Evolutionary conservation across 225 moss, liverwort and hornwort species (phyloP).

Genomic region (Asterella californica): DNA sequence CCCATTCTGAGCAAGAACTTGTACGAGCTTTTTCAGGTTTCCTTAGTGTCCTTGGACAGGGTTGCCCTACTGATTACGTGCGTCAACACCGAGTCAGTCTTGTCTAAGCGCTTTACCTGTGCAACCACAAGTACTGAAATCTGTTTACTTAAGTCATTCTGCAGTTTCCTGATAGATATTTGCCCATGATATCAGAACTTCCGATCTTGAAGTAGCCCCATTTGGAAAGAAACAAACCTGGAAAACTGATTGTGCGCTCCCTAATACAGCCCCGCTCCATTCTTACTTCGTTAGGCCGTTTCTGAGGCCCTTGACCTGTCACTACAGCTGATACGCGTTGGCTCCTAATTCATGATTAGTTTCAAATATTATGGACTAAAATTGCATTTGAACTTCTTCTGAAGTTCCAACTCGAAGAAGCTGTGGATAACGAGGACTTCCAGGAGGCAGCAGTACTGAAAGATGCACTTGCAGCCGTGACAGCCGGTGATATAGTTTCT

Average conservation of each 20-base stretch:
- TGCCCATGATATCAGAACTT: no score
- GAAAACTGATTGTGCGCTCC: background rate
- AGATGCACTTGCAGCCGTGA: conserved; percentile 66
- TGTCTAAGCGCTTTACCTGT: no score
- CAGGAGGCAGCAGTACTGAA: conserved; percentile 78
- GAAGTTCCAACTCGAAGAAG: conserved; percentile 94
- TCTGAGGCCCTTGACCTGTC: background rate
- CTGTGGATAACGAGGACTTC: conserved; percentile 71
- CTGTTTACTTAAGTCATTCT: no score
- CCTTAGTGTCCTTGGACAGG: no score
- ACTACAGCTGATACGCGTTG: background rate
- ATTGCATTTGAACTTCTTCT: conserved; percentile 10
- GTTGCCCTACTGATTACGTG: no score
- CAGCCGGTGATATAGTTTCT: conserved; percentile 69
- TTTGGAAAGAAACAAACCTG: background rate
- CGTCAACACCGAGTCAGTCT: no score
- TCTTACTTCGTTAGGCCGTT: background rate
- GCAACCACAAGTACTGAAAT: no score
- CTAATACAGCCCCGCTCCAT: background rate
- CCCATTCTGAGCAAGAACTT: no score
- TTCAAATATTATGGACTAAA: background rate
- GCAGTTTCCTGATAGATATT: no score
- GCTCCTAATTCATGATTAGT: background rate
- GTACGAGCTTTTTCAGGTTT: no score
- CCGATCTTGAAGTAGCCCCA: no score